Percentiles rank a stretch among this genome's conserved stretches.
Conservation (phyloP, 768 basidiomycete genomes). For the Termitomyces eurrhizus region DNA sequence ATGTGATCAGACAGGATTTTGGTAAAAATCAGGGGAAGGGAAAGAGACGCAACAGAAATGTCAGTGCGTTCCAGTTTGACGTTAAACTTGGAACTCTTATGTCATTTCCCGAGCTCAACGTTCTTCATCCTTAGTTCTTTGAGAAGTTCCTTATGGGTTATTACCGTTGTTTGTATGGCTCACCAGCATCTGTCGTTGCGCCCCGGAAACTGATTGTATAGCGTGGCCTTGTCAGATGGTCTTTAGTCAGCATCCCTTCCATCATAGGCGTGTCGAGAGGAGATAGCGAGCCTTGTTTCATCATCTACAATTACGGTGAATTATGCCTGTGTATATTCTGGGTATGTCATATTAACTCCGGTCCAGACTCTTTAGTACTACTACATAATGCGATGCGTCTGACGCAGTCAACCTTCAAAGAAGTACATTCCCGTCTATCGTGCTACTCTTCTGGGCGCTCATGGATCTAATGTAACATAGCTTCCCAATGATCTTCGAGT, state of each 20-base stretch:
- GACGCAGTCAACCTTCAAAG: slow-evolving; percentile 6
- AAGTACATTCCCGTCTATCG: neutral
- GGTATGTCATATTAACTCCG: neutral
- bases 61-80: neutral
- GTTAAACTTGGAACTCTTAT: neutral
- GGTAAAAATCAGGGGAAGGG: slow-evolving; percentile 5
- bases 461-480: neutral
- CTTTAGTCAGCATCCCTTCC: slow-evolving; percentile 5
- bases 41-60: slow-evolving; percentile 8
- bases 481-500: slow-evolving; percentile 5
- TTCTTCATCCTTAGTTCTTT: slow-evolving; percentile 1
- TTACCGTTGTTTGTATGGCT: slow-evolving; percentile 7
- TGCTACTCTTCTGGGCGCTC: neutral
- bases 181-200: neutral
- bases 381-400: slow-evolving; percentile 8
- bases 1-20: slow-evolving; percentile 10
- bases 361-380: slow-evolving; percentile 3
- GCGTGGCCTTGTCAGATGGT: slow-evolving; percentile 4
- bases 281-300: slow-evolving; percentile 11
- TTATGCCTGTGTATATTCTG: neutral
- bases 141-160: slow-evolving; percentile 11
- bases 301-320: slow-evolving; percentile 7
- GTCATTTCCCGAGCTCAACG: neutral
- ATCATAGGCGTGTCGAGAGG: slow-evolving; percentile 11
- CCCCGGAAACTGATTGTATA: neutral